Base-by-base conservation (phyloP, 192 early-diverging fungal genomes). In the Rhizophagus clarus region DNA sequence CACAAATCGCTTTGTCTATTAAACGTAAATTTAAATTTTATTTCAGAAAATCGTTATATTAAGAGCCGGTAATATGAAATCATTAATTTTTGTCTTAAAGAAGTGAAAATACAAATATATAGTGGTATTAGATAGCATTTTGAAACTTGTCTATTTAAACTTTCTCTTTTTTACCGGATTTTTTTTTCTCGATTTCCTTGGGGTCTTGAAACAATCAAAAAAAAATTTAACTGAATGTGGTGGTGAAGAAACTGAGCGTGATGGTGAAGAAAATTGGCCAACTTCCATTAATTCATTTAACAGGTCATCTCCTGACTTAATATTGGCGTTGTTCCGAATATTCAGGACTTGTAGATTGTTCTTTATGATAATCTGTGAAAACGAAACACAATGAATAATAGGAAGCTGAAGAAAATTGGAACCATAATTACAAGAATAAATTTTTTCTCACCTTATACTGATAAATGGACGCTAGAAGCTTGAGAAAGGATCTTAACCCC, bases 281-380 rank as follows among this genome's bases (percentile, higher is more conserved):
- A 7, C 72, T 29, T 73, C n/a, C 34, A 51, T 20, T 26, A 73
- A 73, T 73, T 28, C 45, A 10, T 73, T 49, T 26, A 29, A 5
- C 20, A 73, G 14, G 47, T 73, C 15, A 10, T 49, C 72, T 26
- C 4, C 26, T 31, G 64, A 3, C 3, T 67, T 6, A 73, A 4
- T 26, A 32, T 73, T 17, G n/a, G 2, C 14, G 26, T 47, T 14
- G 15, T 73, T 73, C n/a, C 37, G 45, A 56, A 73, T 73, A 29
- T 73, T 56, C 3, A 73, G 47, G 42, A 73, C n/a, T 73, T 73
- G 67, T 29, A 73, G 47, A 14, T 73, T 73, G 72, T 73, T n/a
- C 42, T 73, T 73, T 29, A 56, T 73, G 0, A 47, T 73, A 9
- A 51, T 29, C 72, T 73, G 72, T 73, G 14, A 73, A 73, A 73